Conservation (phyloP, 1,284 basidiomycete species). For the Austroboletus rostrupii region DNA sequence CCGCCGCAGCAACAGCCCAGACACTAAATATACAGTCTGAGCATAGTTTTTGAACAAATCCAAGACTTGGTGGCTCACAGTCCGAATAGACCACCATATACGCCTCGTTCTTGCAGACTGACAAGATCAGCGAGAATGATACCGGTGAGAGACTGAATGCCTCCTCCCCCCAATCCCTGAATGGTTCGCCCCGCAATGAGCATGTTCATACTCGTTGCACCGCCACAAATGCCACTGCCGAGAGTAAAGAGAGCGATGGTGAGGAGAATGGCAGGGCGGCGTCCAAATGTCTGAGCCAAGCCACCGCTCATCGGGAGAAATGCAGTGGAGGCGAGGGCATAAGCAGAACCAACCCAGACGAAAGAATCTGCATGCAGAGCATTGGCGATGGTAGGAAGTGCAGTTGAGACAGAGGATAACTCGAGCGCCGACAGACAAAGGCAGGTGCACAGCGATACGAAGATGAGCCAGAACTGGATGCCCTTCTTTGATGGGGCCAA, state of each 20-base stretch:
- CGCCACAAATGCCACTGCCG: constrained; percentile 38
- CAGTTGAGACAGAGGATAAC: constrained; percentile 17
- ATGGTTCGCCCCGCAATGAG: constrained; percentile 36
- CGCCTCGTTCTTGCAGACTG: constrained; percentile 35
- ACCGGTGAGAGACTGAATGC: constrained; percentile 32
- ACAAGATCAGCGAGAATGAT: constrained; percentile 40
- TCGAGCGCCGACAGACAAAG: constrained; percentile 8
- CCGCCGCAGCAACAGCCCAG: constrained; percentile 14
- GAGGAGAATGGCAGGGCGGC: constrained; percentile 29
- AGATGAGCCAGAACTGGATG: constrained; percentile 4
- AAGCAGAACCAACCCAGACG: constrained; percentile 33
- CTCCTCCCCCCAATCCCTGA: constrained; percentile 37
- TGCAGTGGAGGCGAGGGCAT: constrained; percentile 25
- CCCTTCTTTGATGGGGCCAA: background rate
- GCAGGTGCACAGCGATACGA: constrained; percentile 3
- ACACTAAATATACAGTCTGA: background rate
- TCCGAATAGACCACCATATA: constrained; percentile 31
- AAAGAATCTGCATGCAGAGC: constrained; percentile 30
- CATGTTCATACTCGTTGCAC: constrained; percentile 36
- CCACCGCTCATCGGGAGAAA: constrained; percentile 30
- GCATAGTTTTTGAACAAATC: background rate
- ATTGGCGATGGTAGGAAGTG: constrained; percentile 33
- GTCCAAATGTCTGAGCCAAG: constrained; percentile 29
- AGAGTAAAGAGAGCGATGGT: constrained; percentile 26
- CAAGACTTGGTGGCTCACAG: constrained; percentile 14